These are phyloP conservation scores for Mercurialis annua DNA, from an alignment of 345 rosid genomes.

Conservation along the genomic window DNA sequence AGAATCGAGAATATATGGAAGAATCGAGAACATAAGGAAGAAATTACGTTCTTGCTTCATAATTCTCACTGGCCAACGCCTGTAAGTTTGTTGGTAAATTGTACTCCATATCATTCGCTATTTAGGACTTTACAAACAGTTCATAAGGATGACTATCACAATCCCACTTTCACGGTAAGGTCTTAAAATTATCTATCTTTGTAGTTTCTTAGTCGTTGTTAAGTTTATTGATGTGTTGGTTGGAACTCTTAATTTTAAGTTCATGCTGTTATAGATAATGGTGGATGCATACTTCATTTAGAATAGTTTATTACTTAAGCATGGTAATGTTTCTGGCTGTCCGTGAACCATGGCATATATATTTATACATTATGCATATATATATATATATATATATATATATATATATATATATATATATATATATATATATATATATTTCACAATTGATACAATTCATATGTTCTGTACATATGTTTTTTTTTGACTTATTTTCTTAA, in stretches of 20 bases:
- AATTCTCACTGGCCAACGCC: slow-evolving; percentile 59
- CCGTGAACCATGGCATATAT: slow-evolving; percentile 99
- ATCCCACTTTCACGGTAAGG: slow-evolving; percentile 80
- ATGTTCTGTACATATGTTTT: no score
- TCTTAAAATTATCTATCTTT: slow-evolving; percentile 14
- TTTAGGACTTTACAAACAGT: slow-evolving; percentile 65
- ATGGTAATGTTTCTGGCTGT: slow-evolving; percentile 70
- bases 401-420: no score
- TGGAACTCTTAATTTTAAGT: neutral
- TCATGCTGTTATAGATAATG: neutral
- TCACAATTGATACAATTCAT: no score
- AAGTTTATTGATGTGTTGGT: neutral
- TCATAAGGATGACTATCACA: slow-evolving; percentile 90
- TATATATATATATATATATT: no score
- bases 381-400: no score
- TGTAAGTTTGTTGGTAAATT: no score
- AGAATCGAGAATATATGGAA: slow-evolving; percentile 86
- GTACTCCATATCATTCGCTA: slow-evolving; percentile 76
- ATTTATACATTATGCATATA: no score
- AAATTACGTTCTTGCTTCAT: slow-evolving; percentile 67
- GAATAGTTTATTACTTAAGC: slow-evolving; percentile 1
- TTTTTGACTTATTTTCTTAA: no score
- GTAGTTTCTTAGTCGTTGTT: slow-evolving; percentile 8
- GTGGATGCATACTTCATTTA: neutral
- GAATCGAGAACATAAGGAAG: no score